Evolutionary conservation across 805 yeast genomes (phyloP), one percentile per base, ranked within the genome.

Genomic region (Saccharomycopsis vini): DNA sequence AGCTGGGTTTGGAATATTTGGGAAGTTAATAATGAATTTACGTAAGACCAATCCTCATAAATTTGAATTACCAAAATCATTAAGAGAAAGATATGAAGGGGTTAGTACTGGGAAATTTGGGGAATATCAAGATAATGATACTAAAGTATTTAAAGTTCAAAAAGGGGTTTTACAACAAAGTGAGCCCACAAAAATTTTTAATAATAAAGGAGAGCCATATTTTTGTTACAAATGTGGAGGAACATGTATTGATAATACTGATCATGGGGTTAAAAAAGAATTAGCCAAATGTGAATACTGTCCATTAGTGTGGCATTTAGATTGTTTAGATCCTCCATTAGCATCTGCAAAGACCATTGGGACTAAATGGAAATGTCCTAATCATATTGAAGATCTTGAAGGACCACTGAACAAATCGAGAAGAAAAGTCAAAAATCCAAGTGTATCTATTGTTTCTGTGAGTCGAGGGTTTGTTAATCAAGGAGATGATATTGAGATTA

Each of bases 341-440:
- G 70, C 85, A 13, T 68, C 81, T 4, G 75, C 81, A 16, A 85
- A 86, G 54, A 77, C 81, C 33, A 58, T 84, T 36, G 94, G 92
- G 2, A 68, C 69, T 36, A 84, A 80, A 59, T 90, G 96, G 97
- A 79, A 75, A 63, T 92, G 95, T 61, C 97, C 96, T 2, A 81
- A 83, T 52, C 97, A 87, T 63, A 75, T 77, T 18, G 82, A 73
- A 38, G 59, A 74, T 19, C 50, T 69, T n/a, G 19, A 23, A 5
- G 23, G 16, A 19, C 44, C 54, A 15, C 37, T 52, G 4, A 36
- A 50, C 10, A 44, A 67, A 12, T 63, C 69, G 44, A 53, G 61
- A 42, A 63, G 87, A 41, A 66, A 71, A 55, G 67, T 73, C 51
- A 72, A 68, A 51, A 73, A 70, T 51, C 75, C 75, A 36, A 61